Conservation (phyloP, 176 grass and related monocot species). For the Secale cereale region DNA sequence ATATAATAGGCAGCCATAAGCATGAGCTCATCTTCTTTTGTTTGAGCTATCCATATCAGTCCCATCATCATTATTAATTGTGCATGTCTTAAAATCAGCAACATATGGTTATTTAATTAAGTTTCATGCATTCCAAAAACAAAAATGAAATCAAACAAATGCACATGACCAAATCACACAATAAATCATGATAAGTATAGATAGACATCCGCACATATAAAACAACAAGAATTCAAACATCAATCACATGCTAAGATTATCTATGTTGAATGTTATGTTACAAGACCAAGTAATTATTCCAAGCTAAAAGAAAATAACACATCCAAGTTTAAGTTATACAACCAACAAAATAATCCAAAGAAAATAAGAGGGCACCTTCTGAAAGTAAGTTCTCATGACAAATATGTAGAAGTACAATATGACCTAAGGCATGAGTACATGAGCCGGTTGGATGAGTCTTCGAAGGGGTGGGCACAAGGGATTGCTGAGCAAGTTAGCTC, state of each 20-base stretch:
- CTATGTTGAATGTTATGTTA: no score
- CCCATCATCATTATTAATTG: not conserved
- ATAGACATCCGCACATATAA: not conserved
- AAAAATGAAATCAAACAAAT: not conserved
- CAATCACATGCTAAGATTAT: no score
- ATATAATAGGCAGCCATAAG: not conserved
- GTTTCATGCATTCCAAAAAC: no score
- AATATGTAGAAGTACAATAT: no score
- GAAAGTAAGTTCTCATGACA: no score
- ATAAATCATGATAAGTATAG: not conserved
- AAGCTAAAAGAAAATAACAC: not conserved
- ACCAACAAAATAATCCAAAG: no score
- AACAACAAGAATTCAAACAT: not conserved
- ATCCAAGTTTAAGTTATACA: no score
- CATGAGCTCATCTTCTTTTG: not conserved
- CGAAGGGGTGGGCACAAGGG: no score
- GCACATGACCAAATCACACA: not conserved
- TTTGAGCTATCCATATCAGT: not conserved
- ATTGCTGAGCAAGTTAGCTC: no score
- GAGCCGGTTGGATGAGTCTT: no score
- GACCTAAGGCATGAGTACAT: no score
- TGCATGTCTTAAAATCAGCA: not conserved
- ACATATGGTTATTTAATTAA: not conserved
- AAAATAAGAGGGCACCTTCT: no score
- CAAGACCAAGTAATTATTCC: not conserved